These are phyloP conservation scores for Thielaviopsis populi DNA, from an alignment of 2,329 filamentous ascomycete species.

Conservation along the genomic window DNA sequence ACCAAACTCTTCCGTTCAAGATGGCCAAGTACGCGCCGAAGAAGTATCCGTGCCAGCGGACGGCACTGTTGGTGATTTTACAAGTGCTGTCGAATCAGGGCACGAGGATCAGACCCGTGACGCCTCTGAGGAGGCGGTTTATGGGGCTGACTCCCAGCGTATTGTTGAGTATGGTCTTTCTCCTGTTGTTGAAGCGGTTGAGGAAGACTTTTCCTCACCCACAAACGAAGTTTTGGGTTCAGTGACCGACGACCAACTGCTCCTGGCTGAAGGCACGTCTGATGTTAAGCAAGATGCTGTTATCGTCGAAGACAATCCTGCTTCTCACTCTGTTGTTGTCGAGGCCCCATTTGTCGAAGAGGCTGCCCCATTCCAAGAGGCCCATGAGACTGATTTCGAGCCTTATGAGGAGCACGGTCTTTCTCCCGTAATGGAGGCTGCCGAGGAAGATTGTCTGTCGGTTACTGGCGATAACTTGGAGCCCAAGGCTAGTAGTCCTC, in stretches of 20 bases:
- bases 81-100: background rate
- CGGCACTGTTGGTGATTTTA: background rate
- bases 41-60: background rate
- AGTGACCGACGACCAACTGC: background rate
- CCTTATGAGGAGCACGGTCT: too few relatives aligned
- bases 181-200: background rate
- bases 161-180: background rate
- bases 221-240: background rate
- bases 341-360: too few relatives aligned
- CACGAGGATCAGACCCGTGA: background rate
- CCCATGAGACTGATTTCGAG: too few relatives aligned
- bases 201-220: background rate
- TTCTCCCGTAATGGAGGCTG: too few relatives aligned
- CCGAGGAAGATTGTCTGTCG: too few relatives aligned
- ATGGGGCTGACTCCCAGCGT: background rate
- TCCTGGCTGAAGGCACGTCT: background rate
- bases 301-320: too few relatives aligned
- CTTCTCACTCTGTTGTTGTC: too few relatives aligned
- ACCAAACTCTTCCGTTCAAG: background rate
- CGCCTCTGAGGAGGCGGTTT: background rate
- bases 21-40: background rate
- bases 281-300: background rate
- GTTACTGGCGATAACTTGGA: too few relatives aligned
- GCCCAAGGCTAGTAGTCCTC: too few relatives aligned
- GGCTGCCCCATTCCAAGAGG: too few relatives aligned